Evolutionary conservation across 2,329 filamentous ascomycete genomes (phyloP).

Genomic region (Hyphodiscus sp.): DNA sequence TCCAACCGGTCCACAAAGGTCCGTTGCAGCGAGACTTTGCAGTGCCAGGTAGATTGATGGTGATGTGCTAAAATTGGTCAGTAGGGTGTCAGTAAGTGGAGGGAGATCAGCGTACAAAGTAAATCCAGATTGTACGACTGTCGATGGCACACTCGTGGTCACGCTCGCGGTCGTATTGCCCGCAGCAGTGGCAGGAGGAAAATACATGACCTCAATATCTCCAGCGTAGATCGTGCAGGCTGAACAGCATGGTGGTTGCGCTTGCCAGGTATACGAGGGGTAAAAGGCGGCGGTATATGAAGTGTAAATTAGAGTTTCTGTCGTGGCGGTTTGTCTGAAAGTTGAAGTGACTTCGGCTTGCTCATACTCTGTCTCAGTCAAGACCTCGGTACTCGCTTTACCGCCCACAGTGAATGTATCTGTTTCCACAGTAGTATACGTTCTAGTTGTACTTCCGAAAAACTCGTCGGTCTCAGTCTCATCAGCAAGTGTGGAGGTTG

Average conservation of each 20-base stretch:
- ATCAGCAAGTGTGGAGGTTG: not conserved
- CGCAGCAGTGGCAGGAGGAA: not conserved
- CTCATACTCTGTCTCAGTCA: not conserved
- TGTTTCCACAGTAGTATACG: not conserved
- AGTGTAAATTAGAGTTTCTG: not conserved
- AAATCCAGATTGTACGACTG: not conserved
- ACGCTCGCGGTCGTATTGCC: not conserved
- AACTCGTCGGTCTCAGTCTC: not conserved
- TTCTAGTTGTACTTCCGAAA: not conserved
- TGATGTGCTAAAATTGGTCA: not conserved
- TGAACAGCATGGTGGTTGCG: not conserved
- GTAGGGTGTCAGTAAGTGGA: not conserved
- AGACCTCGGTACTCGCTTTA: not conserved
- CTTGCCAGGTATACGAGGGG: not conserved
- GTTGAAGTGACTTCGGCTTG: not conserved
- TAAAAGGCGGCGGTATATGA: not conserved
- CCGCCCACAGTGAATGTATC: not conserved
- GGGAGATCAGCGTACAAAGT: not conserved
- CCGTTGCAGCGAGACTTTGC: not conserved
- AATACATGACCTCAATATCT: constrained; percentile 1
- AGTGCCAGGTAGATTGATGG: not conserved
- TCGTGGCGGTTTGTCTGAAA: not conserved
- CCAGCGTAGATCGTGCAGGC: not conserved
- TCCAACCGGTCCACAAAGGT: not conserved
- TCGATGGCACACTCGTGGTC: not conserved